These are phyloP conservation scores for Sclerotinia trifoliorum DNA, from an alignment of 2,329 filamentous ascomycete species.

Conservation along the genomic window DNA sequence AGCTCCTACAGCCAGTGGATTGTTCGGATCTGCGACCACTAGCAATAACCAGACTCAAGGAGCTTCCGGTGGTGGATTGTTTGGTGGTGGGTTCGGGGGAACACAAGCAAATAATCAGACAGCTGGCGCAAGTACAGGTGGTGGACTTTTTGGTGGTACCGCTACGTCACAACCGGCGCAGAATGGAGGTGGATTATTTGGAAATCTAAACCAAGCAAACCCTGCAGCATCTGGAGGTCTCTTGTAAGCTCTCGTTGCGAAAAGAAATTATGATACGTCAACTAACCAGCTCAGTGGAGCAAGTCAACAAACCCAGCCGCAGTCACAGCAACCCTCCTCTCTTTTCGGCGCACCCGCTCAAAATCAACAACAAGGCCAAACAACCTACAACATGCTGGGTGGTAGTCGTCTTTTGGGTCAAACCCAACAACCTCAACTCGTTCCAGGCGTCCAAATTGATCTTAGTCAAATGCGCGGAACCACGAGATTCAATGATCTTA, in stretches of 20 bases:
- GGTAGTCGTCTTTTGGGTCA: constrained; percentile 46
- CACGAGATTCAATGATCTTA: constrained; percentile 87
- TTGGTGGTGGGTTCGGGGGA: constrained; percentile 36
- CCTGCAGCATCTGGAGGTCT: constrained; percentile 31
- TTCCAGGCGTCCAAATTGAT: constrained; percentile 76
- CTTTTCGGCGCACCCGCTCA: constrained; percentile 29
- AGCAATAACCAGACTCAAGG: constrained; percentile 25
- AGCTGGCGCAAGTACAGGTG: constrained; percentile 25
- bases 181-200: constrained; percentile 35
- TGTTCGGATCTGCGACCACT: constrained; percentile 36
- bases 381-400: constrained; percentile 15
- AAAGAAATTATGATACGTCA: not conserved
- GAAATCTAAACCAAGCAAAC: constrained; percentile 37
- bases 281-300: constrained; percentile 19
- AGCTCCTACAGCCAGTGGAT: constrained; percentile 33
- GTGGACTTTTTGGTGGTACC: constrained; percentile 39
- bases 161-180: constrained; percentile 34
- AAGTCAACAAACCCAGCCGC: constrained; percentile 34
- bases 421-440: constrained; percentile 50
- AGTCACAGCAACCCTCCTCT: constrained; percentile 30
- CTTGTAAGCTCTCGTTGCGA: constrained; percentile 35
- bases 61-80: constrained; percentile 36
- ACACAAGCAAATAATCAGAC: constrained; percentile 30
- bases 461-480: constrained; percentile 76
- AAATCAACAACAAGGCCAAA: constrained; percentile 29